Evolutionary conservation across 2,329 filamentous ascomycete genomes (phyloP), one percentile per base, ranked within the genome.

Genomic region (Myriosclerotinia scirpicola): DNA sequence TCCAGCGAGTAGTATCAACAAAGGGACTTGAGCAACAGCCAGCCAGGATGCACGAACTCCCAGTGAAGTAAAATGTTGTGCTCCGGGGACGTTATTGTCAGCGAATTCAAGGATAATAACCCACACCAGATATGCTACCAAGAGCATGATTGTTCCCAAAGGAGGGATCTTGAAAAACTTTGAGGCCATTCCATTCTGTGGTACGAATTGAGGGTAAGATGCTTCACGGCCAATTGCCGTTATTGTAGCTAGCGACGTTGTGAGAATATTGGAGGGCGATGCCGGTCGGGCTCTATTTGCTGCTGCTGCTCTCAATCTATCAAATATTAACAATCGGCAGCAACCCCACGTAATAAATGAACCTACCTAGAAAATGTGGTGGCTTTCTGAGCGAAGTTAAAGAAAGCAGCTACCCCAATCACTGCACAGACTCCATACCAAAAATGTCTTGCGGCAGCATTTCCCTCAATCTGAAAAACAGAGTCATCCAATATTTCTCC

Each of bases 41-140:
- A 89, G 80, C 87, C 87, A 90, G 40, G 86, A 87, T 71, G 88
- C 88, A 68, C 87, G 84, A 74, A 85, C 89, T 7, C 84, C 87
- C n/a, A 73, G 40, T 1, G 69, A 70, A 34, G 71, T 72, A 54
- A 68, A 73, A 52, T 73, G 69, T 54, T 72, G 71, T 6, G 69
- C 72, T 54, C 72, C 72, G 3, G 70, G 64, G 46, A 73, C 64
- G 48, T 73, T 66, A 65, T 79, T 79, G 63, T 77, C 73, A 69
- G 78, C 78, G 68, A 78, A 79, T 46, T 77, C 75, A 17, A 80
- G 74, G n/a, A 78, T 70, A 11, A 79, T 70, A 20, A 79, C 69
- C 53, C 79, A 75, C 6, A 77, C 78, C 15, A 79, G 68, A 65
- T 80, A 78, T 20, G 73, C 75, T 2, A 79, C 70, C 2, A 79